Conservation (phyloP, 306 rosid species). For the Oxytropis ochrocephala region DNA sequence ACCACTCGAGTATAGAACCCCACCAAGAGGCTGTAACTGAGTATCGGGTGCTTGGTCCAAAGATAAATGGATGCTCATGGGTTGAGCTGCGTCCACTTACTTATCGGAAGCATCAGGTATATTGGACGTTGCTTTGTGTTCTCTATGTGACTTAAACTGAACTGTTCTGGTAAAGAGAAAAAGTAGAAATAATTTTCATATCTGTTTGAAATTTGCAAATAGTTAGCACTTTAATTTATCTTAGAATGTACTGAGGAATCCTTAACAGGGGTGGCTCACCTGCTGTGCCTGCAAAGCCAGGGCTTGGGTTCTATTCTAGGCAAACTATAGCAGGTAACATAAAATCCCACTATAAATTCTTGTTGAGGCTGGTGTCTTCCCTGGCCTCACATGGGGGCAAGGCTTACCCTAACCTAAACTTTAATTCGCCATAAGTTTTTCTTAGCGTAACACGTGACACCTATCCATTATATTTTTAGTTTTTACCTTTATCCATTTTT, state of each 20-base stretch:
- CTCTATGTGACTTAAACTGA: background rate
- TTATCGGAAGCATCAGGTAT: slow-evolving; percentile 87
- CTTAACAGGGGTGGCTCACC: background rate
- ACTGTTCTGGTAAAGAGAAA: background rate
- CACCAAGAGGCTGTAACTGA: slow-evolving; percentile 86
- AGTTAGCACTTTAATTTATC: background rate
- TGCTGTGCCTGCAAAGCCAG: background rate
- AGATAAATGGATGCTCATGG: slow-evolving; percentile 95
- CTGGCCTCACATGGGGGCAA: background rate
- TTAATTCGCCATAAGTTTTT: background rate
- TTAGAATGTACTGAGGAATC: background rate
- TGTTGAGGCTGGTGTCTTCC: background rate
- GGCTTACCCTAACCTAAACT: background rate
- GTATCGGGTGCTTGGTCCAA: slow-evolving; percentile 87
- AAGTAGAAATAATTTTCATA: background rate
- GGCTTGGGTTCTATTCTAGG: background rate
- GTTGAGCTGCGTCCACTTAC: slow-evolving; percentile 80
- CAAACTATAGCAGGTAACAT: background rate
- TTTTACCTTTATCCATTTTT: background rate
- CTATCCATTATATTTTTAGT: background rate
- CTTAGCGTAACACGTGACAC: background rate
- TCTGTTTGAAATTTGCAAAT: background rate
- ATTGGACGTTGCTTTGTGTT: background rate
- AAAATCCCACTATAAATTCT: background rate
- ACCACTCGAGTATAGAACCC: slow-evolving; percentile 65